These are phyloP conservation scores for Colletotrichum camelliae DNA, from an alignment of 2,329 filamentous ascomycete genomes.

Conservation along the genomic window DNA sequence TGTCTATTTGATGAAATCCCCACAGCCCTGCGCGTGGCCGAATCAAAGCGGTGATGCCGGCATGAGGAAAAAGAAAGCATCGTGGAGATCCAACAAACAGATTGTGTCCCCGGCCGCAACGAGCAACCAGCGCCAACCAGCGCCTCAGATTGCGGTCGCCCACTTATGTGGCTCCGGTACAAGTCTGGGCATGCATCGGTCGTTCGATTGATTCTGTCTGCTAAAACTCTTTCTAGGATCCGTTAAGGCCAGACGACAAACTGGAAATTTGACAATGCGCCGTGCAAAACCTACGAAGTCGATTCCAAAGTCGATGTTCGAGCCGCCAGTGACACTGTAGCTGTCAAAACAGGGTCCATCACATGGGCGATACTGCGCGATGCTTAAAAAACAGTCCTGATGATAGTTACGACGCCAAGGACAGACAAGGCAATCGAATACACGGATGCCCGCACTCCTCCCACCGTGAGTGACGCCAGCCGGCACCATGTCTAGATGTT, in stretches of 20 bases:
- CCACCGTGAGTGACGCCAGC: background rate
- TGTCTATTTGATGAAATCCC: background rate
- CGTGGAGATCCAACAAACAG: background rate
- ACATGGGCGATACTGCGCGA: background rate
- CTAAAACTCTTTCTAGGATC: background rate
- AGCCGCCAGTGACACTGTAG: fast-evolving
- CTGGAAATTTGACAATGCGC: fast-evolving
- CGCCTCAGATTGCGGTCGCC: background rate
- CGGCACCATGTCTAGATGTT: background rate
- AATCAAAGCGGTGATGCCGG: background rate
- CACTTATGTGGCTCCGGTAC: background rate
- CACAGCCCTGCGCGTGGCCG: background rate
- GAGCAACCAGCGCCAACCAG: background rate
- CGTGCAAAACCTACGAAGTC: background rate
- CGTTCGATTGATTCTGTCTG: background rate
- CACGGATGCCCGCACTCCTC: background rate
- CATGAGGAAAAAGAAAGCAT: conserved; percentile 1
- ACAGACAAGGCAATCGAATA: fast-evolving
- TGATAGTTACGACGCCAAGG: background rate
- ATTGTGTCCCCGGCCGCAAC: background rate
- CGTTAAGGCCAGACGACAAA: background rate
- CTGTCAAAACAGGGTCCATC: background rate
- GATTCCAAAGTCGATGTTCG: background rate
- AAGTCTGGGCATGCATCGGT: background rate
- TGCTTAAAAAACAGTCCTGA: fast-evolving